Percentiles rank a stretch among this genome's conserved stretches.
These are phyloP conservation scores for Cinnamomum micranthum DNA, from an alignment of 164 flowering plant species.

Conservation along the genomic window DNA sequence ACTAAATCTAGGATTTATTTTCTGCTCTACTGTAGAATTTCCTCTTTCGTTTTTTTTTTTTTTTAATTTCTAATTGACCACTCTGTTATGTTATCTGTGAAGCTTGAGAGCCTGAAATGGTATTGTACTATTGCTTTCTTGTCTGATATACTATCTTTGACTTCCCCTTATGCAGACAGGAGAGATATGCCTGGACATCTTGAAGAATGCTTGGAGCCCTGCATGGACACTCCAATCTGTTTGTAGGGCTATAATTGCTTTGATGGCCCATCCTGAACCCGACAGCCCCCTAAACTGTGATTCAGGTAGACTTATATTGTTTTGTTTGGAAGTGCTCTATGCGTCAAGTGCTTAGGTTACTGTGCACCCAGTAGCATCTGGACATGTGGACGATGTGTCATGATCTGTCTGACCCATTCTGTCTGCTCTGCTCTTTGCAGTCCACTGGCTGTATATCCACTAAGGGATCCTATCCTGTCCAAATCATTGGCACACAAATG, in stretches of 20 bases:
- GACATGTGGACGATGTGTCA: background rate
- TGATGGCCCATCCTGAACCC: constrained; percentile 98
- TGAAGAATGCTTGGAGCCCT: constrained; percentile 99
- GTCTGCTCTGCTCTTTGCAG: background rate
- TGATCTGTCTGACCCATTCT: background rate
- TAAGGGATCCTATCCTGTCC: no score
- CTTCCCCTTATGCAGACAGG: constrained; percentile 61
- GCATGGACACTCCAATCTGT: constrained; percentile 99
- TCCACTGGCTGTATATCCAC: background rate
- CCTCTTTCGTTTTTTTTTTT: no score
- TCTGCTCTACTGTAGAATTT: no score
- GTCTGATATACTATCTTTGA: background rate
- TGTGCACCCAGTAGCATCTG: no score
- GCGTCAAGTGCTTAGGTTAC: no score
- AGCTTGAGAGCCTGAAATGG: background rate
- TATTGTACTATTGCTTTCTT: background rate
- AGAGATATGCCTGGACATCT: constrained; percentile 94
- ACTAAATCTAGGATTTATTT: no score
- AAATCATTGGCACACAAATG: no score
- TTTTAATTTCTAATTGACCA: no score
- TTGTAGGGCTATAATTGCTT: constrained; percentile 94
- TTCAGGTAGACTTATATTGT: constrained; percentile 48
- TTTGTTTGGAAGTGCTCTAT: background rate
- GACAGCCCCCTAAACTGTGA: constrained; percentile 98
- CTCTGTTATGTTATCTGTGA: background rate